A percentile compares a stretch with the other conserved stretches of the same genome.
These are phyloP conservation scores for Phaeotremella skinneri DNA, from an alignment of 768 basidiomycete genomes.

Conservation along the genomic window DNA sequence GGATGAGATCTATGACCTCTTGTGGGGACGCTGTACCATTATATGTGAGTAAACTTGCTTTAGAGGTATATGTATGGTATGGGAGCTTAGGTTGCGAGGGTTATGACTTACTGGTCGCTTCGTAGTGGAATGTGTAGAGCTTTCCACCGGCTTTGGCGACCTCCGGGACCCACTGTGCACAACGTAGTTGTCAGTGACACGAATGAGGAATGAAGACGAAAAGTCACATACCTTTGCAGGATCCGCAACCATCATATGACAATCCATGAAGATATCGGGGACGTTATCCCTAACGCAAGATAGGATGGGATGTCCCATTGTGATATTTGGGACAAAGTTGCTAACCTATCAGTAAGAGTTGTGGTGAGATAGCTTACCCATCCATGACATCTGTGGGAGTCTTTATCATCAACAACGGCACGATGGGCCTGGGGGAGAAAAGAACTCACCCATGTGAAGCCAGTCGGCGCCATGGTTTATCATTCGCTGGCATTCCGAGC, in stretches of 20 bases:
- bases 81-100: not conserved
- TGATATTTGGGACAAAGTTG: conserved; percentile 98
- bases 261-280: conserved; percentile 98
- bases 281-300: conserved; percentile 78
- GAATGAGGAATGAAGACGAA: not conserved
- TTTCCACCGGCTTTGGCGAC: conserved; percentile 93
- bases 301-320: conserved; percentile 91
- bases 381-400: conserved; percentile 84
- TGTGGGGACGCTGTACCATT: conserved; percentile 34
- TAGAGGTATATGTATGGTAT: not conserved
- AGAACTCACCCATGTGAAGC: conserved; percentile 85
- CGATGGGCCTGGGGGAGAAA: not conserved
- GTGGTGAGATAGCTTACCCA: conserved; percentile 60
- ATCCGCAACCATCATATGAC: conserved; percentile 98
- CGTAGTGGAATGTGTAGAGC: conserved; percentile 93
- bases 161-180: conserved; percentile 83
- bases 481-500: conserved; percentile 94
- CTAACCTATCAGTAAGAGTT: conserved; percentile 53
- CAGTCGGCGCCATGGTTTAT: conserved; percentile 90
- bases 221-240: conserved; percentile 69
- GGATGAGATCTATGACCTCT: conserved; percentile 75
- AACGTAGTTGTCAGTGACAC: conserved; percentile 3
- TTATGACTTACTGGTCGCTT: conserved; percentile 71
- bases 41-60: conserved; percentile 61
- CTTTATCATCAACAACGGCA: not conserved